These are phyloP conservation scores for Melaleuca quinquenervia DNA, from an alignment of 345 rosid species.

Conservation along the genomic window DNA sequence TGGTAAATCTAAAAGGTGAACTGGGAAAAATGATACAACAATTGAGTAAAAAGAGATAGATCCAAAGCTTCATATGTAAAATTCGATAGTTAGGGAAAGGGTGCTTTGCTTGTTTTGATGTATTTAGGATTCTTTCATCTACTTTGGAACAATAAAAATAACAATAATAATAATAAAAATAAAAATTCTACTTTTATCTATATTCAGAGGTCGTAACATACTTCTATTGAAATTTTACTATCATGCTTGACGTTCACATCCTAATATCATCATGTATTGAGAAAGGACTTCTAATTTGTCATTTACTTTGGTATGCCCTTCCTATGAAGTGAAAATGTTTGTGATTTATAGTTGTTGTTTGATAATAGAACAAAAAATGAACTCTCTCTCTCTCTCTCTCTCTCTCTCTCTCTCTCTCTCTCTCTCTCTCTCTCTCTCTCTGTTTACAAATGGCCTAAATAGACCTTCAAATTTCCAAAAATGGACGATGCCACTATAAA, in stretches of 20 bases:
- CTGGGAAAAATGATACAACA: not conserved
- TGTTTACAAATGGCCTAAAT: not conserved
- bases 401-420: too few species aligned
- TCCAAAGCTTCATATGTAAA: not conserved
- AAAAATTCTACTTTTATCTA: not conserved
- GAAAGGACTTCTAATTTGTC: not conserved
- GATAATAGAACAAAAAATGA: not conserved
- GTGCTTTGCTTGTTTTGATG: not conserved
- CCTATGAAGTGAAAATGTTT: not conserved
- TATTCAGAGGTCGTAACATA: not conserved
- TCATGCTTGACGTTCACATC: not conserved
- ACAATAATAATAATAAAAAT: not conserved
- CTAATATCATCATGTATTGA: not conserved
- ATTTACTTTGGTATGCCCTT: not conserved
- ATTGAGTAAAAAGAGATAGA: not conserved
- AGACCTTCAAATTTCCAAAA: not conserved
- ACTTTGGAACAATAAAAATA: not conserved
- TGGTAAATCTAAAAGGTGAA: not conserved
- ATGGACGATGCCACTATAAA: not conserved
- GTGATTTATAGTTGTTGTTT: not conserved
- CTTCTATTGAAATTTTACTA: not conserved
- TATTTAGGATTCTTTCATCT: not conserved
- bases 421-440: not conserved
- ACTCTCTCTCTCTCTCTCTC: too few species aligned
- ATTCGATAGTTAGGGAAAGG: not conserved